Conservation (phyloP, 257 asterid species). For the Pogostemon cablin region DNA sequence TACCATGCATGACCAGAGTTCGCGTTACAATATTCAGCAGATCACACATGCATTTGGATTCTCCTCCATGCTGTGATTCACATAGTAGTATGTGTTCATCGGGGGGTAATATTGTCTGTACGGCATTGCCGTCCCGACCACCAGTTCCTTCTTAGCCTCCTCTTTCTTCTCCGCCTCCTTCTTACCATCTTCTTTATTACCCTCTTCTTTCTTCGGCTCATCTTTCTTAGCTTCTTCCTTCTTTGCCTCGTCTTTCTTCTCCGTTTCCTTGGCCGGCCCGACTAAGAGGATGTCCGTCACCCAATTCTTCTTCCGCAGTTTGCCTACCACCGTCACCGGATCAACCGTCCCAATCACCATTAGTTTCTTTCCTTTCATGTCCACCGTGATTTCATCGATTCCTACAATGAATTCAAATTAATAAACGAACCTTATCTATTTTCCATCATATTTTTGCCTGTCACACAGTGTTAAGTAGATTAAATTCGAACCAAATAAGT, state of each 20-base stretch:
- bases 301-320: conserved; percentile 59
- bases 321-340: conserved; percentile 57
- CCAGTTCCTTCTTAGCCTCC: conserved; percentile 32
- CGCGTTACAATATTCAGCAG: conserved; percentile 10
- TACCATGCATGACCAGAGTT: conserved; percentile 14
- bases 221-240: conserved; percentile 50
- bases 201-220: conserved; percentile 44
- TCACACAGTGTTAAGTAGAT: too few species aligned
- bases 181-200: conserved; percentile 36
- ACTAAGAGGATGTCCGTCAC: conserved; percentile 46
- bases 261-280: conserved; percentile 53
- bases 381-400: conserved; percentile 60
- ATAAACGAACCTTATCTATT: too few species aligned
- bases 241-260: conserved; percentile 51
- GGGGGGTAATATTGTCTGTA: conserved; percentile 54
- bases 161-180: conserved; percentile 38
- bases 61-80: conserved; percentile 68
- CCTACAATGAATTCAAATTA: conserved; percentile 34
- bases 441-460: too few species aligned
- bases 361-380: conserved; percentile 49
- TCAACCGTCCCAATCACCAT: conserved; percentile 61
- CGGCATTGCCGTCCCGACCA: conserved; percentile 41
- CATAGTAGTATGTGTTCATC: conserved; percentile 48
- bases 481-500: too few species aligned
- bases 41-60: conserved; percentile 68